Percentiles rank a stretch among this genome's conserved stretches.
Conservation (phyloP, 2,329 filamentous ascomycete species). For the Xylariaceae sp. region DNA sequence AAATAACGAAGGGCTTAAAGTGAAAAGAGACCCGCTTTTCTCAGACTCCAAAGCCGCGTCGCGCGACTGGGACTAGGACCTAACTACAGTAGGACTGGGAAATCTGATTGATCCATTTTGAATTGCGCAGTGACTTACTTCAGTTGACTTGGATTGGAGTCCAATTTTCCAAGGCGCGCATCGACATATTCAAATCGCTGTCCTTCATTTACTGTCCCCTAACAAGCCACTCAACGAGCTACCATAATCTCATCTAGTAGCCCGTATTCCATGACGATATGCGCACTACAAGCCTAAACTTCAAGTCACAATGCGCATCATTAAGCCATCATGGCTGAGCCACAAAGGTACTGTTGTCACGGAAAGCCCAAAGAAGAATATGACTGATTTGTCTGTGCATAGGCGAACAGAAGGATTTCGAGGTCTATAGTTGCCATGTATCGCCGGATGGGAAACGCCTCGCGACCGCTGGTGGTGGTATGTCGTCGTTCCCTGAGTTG, state of each 20-base stretch:
- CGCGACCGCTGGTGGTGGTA: slow-evolving; percentile 91
- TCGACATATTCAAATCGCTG: not conserved
- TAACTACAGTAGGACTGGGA: no score
- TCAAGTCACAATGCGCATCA: slow-evolving; percentile 72
- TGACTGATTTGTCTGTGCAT: slow-evolving; percentile 28
- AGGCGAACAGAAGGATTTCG: slow-evolving; percentile 97
- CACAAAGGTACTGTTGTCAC: slow-evolving; percentile 74
- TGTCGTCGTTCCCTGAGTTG: slow-evolving; percentile 39
- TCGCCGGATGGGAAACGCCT: slow-evolving; percentile 92
- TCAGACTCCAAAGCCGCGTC: slow-evolving; percentile 38
- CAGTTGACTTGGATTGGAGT: not conserved
- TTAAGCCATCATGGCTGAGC: slow-evolving; percentile 95
- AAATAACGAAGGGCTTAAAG: not conserved
- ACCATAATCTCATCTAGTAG: not conserved
- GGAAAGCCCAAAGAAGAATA: not conserved
- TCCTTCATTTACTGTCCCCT: not conserved
- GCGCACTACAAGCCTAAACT: slow-evolving; percentile 37
- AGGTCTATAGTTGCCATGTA: slow-evolving; percentile 97
- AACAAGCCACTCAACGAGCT: not conserved
- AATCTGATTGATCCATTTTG: slow-evolving; percentile 10
- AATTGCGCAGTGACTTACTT: slow-evolving; percentile 23
- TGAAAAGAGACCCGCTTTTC: slow-evolving; percentile 19
- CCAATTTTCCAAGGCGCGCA: no score
- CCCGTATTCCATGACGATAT: slow-evolving; percentile 38
- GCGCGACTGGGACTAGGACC: slow-evolving; percentile 34